A percentile compares a stretch with the other conserved stretches of the same genome.
Evolutionary conservation across 257 asterid genomes (phyloP).

Genomic region (Voacanga thouarsii): DNA sequence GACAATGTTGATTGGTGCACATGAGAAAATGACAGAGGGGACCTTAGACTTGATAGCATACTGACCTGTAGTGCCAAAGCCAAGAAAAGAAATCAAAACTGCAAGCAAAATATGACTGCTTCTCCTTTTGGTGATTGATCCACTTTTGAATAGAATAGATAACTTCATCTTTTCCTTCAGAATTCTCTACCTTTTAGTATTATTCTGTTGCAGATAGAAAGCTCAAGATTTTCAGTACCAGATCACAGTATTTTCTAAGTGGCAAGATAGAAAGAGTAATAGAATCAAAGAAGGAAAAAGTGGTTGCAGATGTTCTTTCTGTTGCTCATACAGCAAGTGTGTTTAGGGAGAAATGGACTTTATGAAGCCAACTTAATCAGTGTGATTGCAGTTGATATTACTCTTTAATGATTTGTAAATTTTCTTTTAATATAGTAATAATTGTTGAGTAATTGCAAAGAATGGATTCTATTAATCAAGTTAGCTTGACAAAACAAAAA

Average conservation of each 20-base stretch:
- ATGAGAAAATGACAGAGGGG: not conserved
- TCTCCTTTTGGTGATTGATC: constrained; percentile 1
- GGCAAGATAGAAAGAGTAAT: not conserved
- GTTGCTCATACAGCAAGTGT: constrained; percentile 4
- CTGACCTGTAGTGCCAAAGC: constrained; percentile 26
- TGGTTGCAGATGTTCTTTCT: not conserved
- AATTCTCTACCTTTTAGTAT: not conserved
- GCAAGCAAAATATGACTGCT: not conserved
- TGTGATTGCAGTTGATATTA: not conserved
- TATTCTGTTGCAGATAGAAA: not conserved
- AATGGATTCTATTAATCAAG: not conserved
- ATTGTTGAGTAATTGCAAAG: constrained; percentile 2
- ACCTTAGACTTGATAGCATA: not conserved
- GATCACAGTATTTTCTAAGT: not conserved
- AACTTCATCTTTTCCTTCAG: constrained; percentile 14
- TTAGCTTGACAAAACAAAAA: not conserved
- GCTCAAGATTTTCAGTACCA: not conserved
- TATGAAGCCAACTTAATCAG: not conserved
- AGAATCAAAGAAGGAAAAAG: not conserved
- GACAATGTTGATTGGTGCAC: not conserved
- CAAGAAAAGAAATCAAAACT: constrained; percentile 18
- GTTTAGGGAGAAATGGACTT: not conserved
- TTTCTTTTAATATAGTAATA: not conserved
- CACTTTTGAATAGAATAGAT: not conserved
- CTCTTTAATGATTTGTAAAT: not conserved